Base-by-base conservation (phyloP, 495 filamentous ascomycete species). In the Aspergillus affinis region DNA sequence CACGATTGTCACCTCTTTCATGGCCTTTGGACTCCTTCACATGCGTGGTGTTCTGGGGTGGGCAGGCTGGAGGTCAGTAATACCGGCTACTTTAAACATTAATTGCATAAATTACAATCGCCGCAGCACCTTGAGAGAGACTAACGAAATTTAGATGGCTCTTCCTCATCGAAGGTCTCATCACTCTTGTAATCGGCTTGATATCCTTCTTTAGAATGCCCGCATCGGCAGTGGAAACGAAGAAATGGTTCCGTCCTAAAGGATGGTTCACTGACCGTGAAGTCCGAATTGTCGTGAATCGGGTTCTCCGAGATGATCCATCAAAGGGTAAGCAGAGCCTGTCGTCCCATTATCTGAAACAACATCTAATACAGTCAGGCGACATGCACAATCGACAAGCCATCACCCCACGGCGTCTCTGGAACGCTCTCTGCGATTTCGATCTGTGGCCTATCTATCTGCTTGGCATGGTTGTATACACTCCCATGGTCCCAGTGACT, bases 261-360 rank as follows among this genome's bases (percentile, higher is more conserved):
- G 83, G 83, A 1, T 89, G 86, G 86, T 88, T 86, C 63, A 80
- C 67, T 0, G 83, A 84, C 6, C 78, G 76, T n/a, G 85, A 86
- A 61, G 84, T 81, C 36, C 60, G 60, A 12, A 88, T 88, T 59
- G 67, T 87, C 5, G 84, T 86, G 44, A 88, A 88, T 64, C 78
- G 85, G 0, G 72, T 88, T 17, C 70, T 88, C 5, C 82, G 86
- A 21, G 86, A 88, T 50, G 86, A 88, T 62, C 85, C 86, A 17
- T 79, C 76, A 54, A 89, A 88, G 66, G 84, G 82, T 60, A 65
- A 51, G 53, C 36, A 17, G 0, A 15, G 32, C 7, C 27, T 27
- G 15, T 17, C 19, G 17, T 9, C 49, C 32, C 20, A 27, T 18
- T 32, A 48, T n/a, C n/a, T n/a, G n/a, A 48, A 55, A 53, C 21